phyloP scores from a whole-genome alignment of 306 rosid species.

The Pyrus betulifolia region DNA sequence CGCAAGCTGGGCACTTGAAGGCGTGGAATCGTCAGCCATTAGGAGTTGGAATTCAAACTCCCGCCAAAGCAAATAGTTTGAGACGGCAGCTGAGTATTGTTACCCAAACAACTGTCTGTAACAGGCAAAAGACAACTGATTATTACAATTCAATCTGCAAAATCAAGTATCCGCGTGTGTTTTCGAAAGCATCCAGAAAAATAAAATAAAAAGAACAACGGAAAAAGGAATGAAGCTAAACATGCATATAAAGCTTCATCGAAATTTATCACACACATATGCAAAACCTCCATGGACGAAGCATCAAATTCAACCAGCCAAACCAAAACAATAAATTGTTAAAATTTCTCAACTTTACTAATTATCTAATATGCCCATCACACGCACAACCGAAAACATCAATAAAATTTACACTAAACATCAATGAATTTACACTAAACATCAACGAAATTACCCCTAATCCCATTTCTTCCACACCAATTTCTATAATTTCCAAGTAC shows the following conservation, averaged over 20 bases:
- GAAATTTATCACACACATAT: not conserved
- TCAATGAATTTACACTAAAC: not conserved
- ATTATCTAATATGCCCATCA: not conserved
- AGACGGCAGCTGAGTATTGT: not conserved
- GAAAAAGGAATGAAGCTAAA: not conserved
- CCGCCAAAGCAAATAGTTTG: not conserved
- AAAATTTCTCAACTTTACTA: not conserved
- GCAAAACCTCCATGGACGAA: not conserved
- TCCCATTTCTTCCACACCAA: not conserved
- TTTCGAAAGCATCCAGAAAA: not conserved
- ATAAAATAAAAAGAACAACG: not conserved
- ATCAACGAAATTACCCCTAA: not conserved
- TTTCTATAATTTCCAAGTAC: not conserved
- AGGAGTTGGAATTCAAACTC: not conserved
- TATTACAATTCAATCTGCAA: not conserved
- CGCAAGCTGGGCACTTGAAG: conserved; percentile 46
- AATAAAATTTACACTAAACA: not conserved
- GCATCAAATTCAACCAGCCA: not conserved
- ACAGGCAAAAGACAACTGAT: not conserved
- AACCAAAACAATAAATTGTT: not conserved
- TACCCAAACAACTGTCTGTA: not conserved
- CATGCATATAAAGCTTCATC: not conserved
- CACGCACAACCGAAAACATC: not conserved
- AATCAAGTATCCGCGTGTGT: not conserved
- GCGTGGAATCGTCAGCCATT: conserved; percentile 42